phyloP scores from a whole-genome alignment of 495 filamentous ascomycete species.

The Jackrogersella minutella region DNA sequence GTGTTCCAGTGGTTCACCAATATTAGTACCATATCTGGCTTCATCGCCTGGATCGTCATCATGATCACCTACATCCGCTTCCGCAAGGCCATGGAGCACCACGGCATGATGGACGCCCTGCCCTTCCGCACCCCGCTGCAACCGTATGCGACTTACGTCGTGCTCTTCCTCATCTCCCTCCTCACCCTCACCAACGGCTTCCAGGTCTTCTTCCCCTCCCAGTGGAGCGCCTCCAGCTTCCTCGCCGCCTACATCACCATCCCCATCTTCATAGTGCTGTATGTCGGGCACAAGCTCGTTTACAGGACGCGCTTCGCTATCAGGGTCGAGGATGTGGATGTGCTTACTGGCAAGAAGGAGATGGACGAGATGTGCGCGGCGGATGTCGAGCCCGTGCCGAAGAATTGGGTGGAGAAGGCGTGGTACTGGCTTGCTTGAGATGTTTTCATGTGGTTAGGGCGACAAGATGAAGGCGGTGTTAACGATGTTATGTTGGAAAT shows the following conservation, averaged over 20 bases:
- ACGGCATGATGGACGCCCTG: constrained; percentile 48
- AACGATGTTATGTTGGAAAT: too few species aligned
- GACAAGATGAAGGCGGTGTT: background rate
- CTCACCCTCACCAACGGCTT: constrained; percentile 60
- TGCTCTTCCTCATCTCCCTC: constrained; percentile 48
- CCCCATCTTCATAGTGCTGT: constrained; percentile 52
- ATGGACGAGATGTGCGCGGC: constrained; percentile 55
- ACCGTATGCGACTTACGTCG: constrained; percentile 52
- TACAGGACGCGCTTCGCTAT: constrained; percentile 45
- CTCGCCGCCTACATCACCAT: constrained; percentile 60
- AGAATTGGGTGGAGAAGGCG: constrained; percentile 51
- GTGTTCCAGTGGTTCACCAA: constrained; percentile 70
- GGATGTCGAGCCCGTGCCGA: constrained; percentile 49
- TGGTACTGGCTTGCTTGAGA: constrained; percentile 59
- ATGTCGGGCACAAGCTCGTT: constrained; percentile 52
- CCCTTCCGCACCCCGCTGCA: constrained; percentile 53
- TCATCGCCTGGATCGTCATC: constrained; percentile 60
- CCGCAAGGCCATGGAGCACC: constrained; percentile 51
- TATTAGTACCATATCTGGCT: constrained; percentile 58
- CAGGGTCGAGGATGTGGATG: constrained; percentile 50
- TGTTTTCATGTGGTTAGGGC: background rate
- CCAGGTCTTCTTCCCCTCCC: constrained; percentile 49
- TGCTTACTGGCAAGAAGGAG: constrained; percentile 59
- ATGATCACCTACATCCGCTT: constrained; percentile 59
- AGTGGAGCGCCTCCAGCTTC: constrained; percentile 51